A percentile compares a stretch with the other conserved stretches of the same genome.
Conservation (phyloP, 2,329 filamentous ascomycete species). For the Monosporascus sp. region DNA sequence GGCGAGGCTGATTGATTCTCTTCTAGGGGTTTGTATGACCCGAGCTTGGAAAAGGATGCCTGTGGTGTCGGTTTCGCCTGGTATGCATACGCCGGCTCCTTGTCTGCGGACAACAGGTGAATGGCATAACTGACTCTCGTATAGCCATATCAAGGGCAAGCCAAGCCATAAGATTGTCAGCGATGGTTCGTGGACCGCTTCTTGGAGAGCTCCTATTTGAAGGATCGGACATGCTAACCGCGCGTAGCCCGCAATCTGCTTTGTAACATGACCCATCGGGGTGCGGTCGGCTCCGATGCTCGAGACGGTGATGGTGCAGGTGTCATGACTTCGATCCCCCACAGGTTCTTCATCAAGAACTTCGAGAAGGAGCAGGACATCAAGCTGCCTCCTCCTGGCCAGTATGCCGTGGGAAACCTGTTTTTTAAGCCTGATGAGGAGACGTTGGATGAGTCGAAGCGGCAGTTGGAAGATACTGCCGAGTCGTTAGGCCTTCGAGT, state of each 20-base stretch:
- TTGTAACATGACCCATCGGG: slow-evolving; percentile 99
- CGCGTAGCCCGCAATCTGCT: slow-evolving; percentile 76
- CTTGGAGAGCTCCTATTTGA: neutral
- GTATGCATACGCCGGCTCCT: slow-evolving; percentile 39
- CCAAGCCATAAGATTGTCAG: slow-evolving; percentile 97
- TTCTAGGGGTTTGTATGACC: slow-evolving; percentile 80
- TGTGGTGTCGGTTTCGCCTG: slow-evolving; percentile 99
- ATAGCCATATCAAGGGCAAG: slow-evolving; percentile 93
- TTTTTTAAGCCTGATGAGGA: slow-evolving; percentile 98
- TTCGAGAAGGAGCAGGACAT: slow-evolving; percentile 88
- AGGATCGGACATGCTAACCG: slow-evolving; percentile 25
- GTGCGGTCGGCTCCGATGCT: slow-evolving; percentile 94
- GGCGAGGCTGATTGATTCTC: slow-evolving; percentile 9
- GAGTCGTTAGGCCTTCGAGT: slow-evolving; percentile 82
- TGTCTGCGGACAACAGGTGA: neutral
- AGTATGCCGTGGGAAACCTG: slow-evolving; percentile 95
- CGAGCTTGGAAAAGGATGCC: slow-evolving; percentile 94
- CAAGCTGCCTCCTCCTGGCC: slow-evolving; percentile 78
- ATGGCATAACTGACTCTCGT: slow-evolving; percentile 8
- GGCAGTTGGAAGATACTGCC: slow-evolving; percentile 90
- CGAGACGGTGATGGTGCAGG: slow-evolving; percentile 97
- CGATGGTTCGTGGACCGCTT: slow-evolving; percentile 67
- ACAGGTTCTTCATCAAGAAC: slow-evolving; percentile 98
- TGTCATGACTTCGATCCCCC: slow-evolving; percentile 98
- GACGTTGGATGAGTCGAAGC: slow-evolving; percentile 82